Conservation (phyloP, 2,329 filamentous ascomycete genomes). For the Pseudocercospora fijiensis region DNA sequence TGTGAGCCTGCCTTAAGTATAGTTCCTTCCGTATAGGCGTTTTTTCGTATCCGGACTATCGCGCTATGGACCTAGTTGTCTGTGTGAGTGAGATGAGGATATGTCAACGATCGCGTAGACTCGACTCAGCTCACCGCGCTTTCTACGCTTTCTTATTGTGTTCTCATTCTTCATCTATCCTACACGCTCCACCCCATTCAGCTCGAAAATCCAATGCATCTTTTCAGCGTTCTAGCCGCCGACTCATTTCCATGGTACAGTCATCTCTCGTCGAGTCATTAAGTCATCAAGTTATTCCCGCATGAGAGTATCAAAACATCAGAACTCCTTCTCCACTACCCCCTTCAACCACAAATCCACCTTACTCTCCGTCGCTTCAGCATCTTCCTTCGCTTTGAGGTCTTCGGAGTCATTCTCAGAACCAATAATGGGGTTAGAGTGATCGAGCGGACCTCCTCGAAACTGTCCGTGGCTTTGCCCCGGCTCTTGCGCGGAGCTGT, state of each 20-base stretch:
- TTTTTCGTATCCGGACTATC: too few species aligned
- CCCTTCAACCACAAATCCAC: not conserved
- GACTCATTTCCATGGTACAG: not conserved
- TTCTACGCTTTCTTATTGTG: too few species aligned
- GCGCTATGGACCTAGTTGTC: too few species aligned
- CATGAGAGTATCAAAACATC: not conserved
- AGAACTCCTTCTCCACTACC: not conserved
- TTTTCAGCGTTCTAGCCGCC: not conserved
- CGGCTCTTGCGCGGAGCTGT: not conserved
- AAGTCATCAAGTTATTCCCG: not conserved
- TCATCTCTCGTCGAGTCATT: not conserved
- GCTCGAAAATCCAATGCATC: not conserved
- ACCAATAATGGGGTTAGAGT: constrained; percentile 1
- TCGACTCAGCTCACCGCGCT: too few species aligned
- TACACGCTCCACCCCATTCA: not conserved
- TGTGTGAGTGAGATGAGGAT: too few species aligned
- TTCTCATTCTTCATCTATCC: not conserved
- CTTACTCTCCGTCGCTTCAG: not conserved
- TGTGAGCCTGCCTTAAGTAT: too few species aligned
- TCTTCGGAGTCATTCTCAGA: not conserved
- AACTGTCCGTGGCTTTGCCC: not conserved
- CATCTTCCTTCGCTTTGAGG: not conserved
- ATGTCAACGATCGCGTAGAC: too few species aligned
- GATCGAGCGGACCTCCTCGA: not conserved
- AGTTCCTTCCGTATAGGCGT: too few species aligned